These are phyloP conservation scores for Aspergillus flavus DNA, from an alignment of 2,329 filamentous ascomycete species.

Conservation along the genomic window DNA sequence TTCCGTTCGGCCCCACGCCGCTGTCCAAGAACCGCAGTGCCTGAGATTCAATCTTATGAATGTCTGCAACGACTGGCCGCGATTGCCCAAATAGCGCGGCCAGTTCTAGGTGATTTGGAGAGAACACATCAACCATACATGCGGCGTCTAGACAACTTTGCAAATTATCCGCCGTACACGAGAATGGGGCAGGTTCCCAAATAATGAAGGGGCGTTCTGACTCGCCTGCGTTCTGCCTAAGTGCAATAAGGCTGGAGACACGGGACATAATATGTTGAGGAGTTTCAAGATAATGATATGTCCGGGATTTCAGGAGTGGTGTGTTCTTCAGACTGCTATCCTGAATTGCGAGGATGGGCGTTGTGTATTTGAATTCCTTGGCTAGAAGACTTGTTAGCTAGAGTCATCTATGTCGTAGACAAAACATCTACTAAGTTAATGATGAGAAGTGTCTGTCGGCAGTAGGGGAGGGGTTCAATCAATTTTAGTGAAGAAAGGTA, in stretches of 20 bases:
- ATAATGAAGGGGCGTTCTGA: slow-evolving; percentile 21
- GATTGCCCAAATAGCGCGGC: slow-evolving; percentile 21
- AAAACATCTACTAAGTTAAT: neutral
- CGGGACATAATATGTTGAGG: slow-evolving; percentile 18
- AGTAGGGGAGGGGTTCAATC: slow-evolving; percentile 14
- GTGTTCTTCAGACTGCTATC: slow-evolving; percentile 13
- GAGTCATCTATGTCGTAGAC: neutral
- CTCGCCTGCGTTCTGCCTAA: slow-evolving; percentile 15
- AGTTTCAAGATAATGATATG: slow-evolving; percentile 24
- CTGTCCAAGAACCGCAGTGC: slow-evolving; percentile 12
- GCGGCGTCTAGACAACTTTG: slow-evolving; percentile 19
- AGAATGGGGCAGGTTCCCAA: slow-evolving; percentile 30
- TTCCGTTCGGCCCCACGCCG: slow-evolving; percentile 21
- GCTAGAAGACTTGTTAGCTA: slow-evolving; percentile 14
- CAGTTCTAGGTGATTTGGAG: slow-evolving; percentile 44
- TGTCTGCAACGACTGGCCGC: neutral
- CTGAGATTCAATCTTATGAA: slow-evolving; percentile 16
- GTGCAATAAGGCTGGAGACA: slow-evolving; percentile 16
- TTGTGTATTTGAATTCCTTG: slow-evolving; percentile 27
- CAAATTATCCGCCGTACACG: slow-evolving; percentile 26
- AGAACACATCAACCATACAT: slow-evolving; percentile 35
- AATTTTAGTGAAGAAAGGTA: slow-evolving; percentile 13
- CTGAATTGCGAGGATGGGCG: slow-evolving; percentile 20
- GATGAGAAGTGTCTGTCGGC: neutral
- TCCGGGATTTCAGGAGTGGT: slow-evolving; percentile 13